Conservation (phyloP, 139 green algal species). For the Chlamydomonas applanata region DNA sequence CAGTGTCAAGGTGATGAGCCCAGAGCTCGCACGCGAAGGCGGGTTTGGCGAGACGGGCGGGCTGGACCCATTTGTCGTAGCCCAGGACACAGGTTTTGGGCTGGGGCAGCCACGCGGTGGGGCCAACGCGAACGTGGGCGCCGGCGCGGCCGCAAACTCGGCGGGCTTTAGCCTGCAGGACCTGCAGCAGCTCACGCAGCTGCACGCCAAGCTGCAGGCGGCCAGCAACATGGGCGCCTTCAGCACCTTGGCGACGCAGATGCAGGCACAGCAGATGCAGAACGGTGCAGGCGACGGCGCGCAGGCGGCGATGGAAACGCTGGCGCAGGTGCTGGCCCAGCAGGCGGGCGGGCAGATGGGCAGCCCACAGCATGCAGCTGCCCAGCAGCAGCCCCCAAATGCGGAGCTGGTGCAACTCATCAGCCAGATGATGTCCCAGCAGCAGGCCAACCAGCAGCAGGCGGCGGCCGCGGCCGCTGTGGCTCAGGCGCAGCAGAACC, state of each 20-base stretch:
- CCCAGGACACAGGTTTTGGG: neutral
- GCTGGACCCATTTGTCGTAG: neutral
- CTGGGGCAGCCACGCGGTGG: neutral
- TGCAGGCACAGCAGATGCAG: neutral
- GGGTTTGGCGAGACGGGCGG: neutral
- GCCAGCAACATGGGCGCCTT: slow-evolving; percentile 1
- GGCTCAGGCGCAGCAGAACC: neutral
- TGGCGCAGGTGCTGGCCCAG: neutral
- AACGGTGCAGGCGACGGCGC: neutral
- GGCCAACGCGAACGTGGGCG: neutral
- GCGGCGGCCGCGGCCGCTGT: neutral
- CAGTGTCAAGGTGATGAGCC: slow-evolving; percentile 31
- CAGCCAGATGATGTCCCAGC: neutral
- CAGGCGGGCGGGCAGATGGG: neutral
- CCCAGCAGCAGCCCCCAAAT: neutral
- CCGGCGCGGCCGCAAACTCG: neutral
- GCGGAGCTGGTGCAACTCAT: slow-evolving; percentile 6
- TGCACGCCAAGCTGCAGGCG: slow-evolving; percentile 10
- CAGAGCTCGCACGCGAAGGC: neutral
- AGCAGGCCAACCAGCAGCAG: slow-evolving; percentile 11
- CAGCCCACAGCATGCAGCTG: too few relatives aligned
- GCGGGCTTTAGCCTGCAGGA: slow-evolving; percentile 7
- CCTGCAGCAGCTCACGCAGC: slow-evolving; percentile 8
- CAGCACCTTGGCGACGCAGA: neutral
- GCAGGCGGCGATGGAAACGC: neutral